phyloP scores from a whole-genome alignment of 495 filamentous ascomycete species.

The Talaromyces nanjingensis region DNA sequence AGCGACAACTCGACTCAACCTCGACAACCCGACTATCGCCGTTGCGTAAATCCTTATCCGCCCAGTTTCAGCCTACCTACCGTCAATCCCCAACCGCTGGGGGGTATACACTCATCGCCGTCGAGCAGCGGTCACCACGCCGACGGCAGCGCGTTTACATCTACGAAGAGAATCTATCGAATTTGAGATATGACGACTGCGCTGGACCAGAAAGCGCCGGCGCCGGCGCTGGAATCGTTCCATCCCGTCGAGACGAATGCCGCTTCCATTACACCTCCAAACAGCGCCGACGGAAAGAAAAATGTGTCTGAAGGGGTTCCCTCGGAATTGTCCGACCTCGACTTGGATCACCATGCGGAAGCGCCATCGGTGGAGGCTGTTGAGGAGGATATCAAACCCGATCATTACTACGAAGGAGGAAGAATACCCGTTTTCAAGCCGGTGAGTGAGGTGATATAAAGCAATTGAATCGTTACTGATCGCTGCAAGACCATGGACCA shows the following conservation, averaged over 20 bases:
- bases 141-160: slow-evolving; percentile 32
- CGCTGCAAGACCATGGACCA: slow-evolving; percentile 69
- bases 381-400: slow-evolving; percentile 72
- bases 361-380: slow-evolving; percentile 31
- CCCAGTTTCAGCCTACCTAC: slow-evolving; percentile 6
- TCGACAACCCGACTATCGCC: neutral
- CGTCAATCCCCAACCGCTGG: slow-evolving; percentile 41
- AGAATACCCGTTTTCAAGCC: slow-evolving; percentile 92
- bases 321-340: slow-evolving; percentile 40
- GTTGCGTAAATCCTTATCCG: slow-evolving; percentile 10
- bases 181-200: slow-evolving; percentile 24
- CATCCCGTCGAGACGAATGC: slow-evolving; percentile 23
- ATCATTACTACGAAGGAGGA: slow-evolving; percentile 79
- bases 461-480: slow-evolving; percentile 2
- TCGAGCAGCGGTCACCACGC: slow-evolving; percentile 44
- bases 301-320: slow-evolving; percentile 35
- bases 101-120: slow-evolving; percentile 25
- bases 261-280: slow-evolving; percentile 38
- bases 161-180: slow-evolving; percentile 9
- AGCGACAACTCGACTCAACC: neutral
- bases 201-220: slow-evolving; percentile 21
- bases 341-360: slow-evolving; percentile 29
- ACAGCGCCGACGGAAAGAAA: slow-evolving; percentile 39
- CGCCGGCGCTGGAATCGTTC: slow-evolving; percentile 11
- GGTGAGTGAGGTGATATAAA: slow-evolving; percentile 34